Base-by-base conservation (phyloP, 1,284 basidiomycete species). In the Sanghuangporus baumii region DNA sequence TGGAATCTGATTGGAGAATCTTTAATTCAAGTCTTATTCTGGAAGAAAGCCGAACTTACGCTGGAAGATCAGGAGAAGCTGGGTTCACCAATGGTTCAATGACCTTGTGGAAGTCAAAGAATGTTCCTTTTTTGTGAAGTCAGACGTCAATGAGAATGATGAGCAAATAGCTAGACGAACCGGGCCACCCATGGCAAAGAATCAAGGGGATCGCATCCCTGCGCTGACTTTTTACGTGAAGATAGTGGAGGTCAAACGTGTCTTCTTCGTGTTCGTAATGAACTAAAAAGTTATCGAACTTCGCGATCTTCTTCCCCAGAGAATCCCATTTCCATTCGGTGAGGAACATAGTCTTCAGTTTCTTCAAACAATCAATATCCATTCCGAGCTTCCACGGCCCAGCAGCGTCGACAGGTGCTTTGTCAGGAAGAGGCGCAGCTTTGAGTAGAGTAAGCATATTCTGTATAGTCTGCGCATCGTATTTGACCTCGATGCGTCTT, bases 101-200 rank as follows among this genome's bases (percentile, higher is more conserved):
- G 6, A 69, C 67, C 50, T 69, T 71, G 51, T 69, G 66, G 47
- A 69, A 71, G 57, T 71, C 69, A 55, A 63, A 69, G 60, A 69
- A 68, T 0, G 66, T 68, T n/a, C 69, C 69, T 65, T 55, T n/a
- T 1, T 50, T 48, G 14, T 8, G 12, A 12, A 38, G 40, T 37
- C 12, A 48, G 38, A 51, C 36, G 6, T 31, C 41, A 18, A 11
- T 4, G 38, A 51, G 1, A 34, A 56, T 31, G 23, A 31, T n/a
- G 5, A 3, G 18, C 4, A 26, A 56, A 3, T 50, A n/a, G 14
- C 11, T 34, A 36, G 6, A 57, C 55, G 18, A 26, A 64, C 67
- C 67, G 18, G 68, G 68, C 69, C 69, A 71, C 18, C 69, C 69
- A 59, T 71, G 69, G 6, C 68, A 48, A 16, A 71, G 51, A n/a